Evolutionary conservation across 2,329 filamentous ascomycete genomes (phyloP), one percentile per base, ranked within the genome.

Genomic region (Waltergamsia citrina): DNA sequence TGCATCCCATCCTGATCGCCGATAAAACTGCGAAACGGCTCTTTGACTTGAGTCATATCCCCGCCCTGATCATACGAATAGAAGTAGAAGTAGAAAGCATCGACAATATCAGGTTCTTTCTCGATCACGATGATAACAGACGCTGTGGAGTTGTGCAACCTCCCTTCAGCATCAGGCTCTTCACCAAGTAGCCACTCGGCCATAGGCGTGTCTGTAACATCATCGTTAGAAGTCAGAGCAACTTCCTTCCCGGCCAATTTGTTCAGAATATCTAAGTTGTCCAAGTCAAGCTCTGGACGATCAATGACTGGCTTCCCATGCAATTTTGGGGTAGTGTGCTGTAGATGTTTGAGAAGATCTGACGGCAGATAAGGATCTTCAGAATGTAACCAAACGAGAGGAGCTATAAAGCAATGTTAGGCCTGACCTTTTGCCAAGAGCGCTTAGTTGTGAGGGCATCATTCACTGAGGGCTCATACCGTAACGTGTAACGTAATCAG

Each of bases 61-160:
- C 42, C 34, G 0, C 50, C 51, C 23, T 44, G 40, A 14, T 54
- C 45, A 29, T 50, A 53, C 6, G 51, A 53, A 37, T 54, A 53
- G 25, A 54, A 54, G 36, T 54, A 54, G 20, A 52, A 54, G 39
- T 45, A 54, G 17, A 54, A 54, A 2, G 43, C 51, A 18, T 51
- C 51, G 2, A 49, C 4, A 6, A 46, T 40, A 2, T 26, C 25
- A 5, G 37, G 17, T 20, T 21, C 35, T 34, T 42, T 39, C 17
- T 49, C 44, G 1, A 51, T 44, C 4, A 53, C 31, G 14, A 53
- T 35, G 16, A 54, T 48, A 6, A 50, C 48, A 32, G 47, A 52
- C 1, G 50, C 36, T 5, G 50, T 52, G 6, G 47, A 40, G 14
- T 50, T 47, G 22, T 24, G 43, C 3, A 47, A 38, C 12, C 9